Percentiles rank a stretch among this genome's conserved stretches.
Conservation (phyloP, 1,139 yeast species). For the Zhuliangozyma parablackwelliae region DNA sequence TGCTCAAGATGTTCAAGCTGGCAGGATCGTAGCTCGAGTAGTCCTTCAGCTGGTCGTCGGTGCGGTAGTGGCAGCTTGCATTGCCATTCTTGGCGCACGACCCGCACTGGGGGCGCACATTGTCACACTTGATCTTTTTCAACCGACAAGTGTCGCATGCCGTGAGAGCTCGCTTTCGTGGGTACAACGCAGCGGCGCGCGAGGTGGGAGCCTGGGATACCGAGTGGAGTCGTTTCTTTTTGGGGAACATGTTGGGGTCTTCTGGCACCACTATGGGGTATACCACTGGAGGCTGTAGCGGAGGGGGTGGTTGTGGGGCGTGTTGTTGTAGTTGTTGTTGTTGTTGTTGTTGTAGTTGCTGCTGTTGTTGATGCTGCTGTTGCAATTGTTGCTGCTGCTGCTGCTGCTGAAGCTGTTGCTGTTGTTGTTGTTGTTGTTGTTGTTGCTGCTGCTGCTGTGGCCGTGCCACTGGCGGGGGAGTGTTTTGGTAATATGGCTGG, state of each 20-base stretch:
- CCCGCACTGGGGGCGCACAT: slow-evolving; percentile 46
- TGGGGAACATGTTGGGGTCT: background rate
- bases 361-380: slow-evolving; percentile 1
- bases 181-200: slow-evolving; percentile 13
- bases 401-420: slow-evolving; percentile 3
- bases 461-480: no score
- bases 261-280: background rate
- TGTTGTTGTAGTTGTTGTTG: slow-evolving; percentile 1
- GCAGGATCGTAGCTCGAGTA: slow-evolving; percentile 23
- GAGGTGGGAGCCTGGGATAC: slow-evolving; percentile 4
- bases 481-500: no score
- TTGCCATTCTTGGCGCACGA: slow-evolving; percentile 40
- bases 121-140: slow-evolving; percentile 50
- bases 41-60: slow-evolving; percentile 26
- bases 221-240: slow-evolving; percentile 8
- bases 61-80: slow-evolving; percentile 27
- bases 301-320: background rate
- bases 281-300: no score
- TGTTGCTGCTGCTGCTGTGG: slow-evolving; percentile 6
- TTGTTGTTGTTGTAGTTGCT: slow-evolving; percentile 3
- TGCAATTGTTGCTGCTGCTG: slow-evolving; percentile 4
- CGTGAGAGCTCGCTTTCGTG: slow-evolving; percentile 38
- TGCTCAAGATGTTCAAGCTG: slow-evolving; percentile 21
- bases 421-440: slow-evolving; percentile 4
- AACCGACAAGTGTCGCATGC: slow-evolving; percentile 48